phyloP scores from a whole-genome alignment of 2,329 filamentous ascomycete genomes.

The Aulographum hederae region DNA sequence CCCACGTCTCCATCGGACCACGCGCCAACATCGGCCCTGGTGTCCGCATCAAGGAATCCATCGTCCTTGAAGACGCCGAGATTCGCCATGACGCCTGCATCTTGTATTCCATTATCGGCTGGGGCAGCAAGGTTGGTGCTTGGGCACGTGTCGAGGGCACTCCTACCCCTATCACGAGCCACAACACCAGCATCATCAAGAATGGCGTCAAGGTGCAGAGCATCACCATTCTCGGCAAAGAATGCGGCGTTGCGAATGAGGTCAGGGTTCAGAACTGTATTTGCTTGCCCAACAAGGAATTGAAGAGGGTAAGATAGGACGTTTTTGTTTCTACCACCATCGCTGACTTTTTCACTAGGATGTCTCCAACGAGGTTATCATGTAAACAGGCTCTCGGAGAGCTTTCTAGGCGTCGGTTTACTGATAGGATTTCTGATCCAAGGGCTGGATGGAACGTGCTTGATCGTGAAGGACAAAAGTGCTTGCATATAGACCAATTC shows the following conservation, averaged over 20 bases:
- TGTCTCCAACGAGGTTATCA: constrained; percentile 74
- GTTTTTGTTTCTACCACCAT: constrained; percentile 1
- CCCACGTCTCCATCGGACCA: constrained; percentile 93
- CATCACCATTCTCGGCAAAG: constrained; percentile 93
- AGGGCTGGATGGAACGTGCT: no score
- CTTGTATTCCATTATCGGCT: constrained; percentile 89
- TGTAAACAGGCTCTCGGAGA: constrained; percentile 36
- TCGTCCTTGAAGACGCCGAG: constrained; percentile 86
- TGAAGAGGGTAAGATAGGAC: constrained; percentile 61
- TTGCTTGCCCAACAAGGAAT: constrained; percentile 91
- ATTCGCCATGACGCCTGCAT: constrained; percentile 95
- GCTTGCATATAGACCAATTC: no score
- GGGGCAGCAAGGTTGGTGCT: constrained; percentile 89
- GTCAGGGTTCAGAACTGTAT: constrained; percentile 95
- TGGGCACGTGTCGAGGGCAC: constrained; percentile 97
- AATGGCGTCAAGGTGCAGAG: constrained; percentile 97
- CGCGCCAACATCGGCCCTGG: constrained; percentile 70
- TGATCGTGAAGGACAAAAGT: no score
- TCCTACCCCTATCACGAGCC: constrained; percentile 69
- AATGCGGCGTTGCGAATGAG: constrained; percentile 85
- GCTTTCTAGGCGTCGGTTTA: no score
- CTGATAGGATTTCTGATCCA: not conserved
- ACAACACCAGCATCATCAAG: constrained; percentile 89
- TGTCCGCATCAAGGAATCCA: constrained; percentile 83
- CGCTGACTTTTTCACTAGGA: constrained; percentile 34